These are phyloP conservation scores for Jatropha multifida DNA, from an alignment of 441 rosid species.

Conservation along the genomic window DNA sequence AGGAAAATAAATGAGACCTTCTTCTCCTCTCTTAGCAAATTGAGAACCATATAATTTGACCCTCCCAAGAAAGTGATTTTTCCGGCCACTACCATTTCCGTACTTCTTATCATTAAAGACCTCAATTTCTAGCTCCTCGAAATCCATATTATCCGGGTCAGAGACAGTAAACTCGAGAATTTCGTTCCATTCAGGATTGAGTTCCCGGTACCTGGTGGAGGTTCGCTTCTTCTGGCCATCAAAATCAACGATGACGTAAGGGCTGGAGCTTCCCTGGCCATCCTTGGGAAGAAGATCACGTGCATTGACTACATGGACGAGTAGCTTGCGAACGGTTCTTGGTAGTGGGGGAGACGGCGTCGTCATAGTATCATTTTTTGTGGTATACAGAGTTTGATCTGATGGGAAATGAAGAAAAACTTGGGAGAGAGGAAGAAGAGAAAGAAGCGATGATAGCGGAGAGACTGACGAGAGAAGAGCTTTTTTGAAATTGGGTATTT, in stretches of 20 bases:
- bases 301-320: conserved; percentile 71
- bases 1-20: conserved; percentile 65
- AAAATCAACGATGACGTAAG: conserved; percentile 77
- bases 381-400: neutral
- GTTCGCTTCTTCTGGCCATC: conserved; percentile 78
- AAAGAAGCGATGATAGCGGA: conserved; percentile 44
- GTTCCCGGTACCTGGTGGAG: conserved; percentile 67
- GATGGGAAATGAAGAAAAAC: neutral
- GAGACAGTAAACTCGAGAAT: conserved; percentile 69
- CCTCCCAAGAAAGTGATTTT: conserved; percentile 84
- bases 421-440: neutral
- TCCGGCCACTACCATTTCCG: conserved; percentile 78
- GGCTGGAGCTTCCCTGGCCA: conserved; percentile 93
- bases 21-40: conserved; percentile 64
- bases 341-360: conserved; percentile 47
- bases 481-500: conserved; percentile 25
- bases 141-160: conserved; percentile 69
- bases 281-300: conserved; percentile 86
- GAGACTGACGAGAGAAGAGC: conserved; percentile 2
- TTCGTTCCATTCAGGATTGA: conserved; percentile 92
- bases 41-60: conserved; percentile 83
- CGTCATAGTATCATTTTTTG: conserved; percentile 51
- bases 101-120: conserved; percentile 72
- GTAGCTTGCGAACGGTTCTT: conserved; percentile 46
- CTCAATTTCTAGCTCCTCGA: conserved; percentile 80